Conservation (phyloP, 768 basidiomycete species). For the Rhizopogon salebrosus region DNA sequence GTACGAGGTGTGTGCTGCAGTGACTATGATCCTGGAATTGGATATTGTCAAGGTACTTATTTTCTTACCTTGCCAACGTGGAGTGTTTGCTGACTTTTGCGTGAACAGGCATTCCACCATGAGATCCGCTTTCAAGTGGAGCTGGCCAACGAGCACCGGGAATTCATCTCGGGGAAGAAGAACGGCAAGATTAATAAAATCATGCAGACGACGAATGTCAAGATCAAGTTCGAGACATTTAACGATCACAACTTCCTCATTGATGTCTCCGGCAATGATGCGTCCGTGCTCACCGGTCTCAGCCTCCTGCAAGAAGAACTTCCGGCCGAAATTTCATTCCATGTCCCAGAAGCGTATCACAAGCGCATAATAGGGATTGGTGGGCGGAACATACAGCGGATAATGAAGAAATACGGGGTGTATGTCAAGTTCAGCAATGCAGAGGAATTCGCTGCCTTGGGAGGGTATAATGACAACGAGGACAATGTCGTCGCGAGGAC, state of each 20-base stretch:
- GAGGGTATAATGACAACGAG: conserved; percentile 95
- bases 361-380: conserved; percentile 99
- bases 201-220: conserved; percentile 95
- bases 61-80: background rate
- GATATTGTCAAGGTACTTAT: conserved; percentile 80
- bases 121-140: conserved; percentile 99
- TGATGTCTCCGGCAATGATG: conserved; percentile 82
- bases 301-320: conserved; percentile 92
- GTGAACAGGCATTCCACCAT: conserved; percentile 78
- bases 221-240: conserved; percentile 98
- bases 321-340: conserved; percentile 98
- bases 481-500: conserved; percentile 99
- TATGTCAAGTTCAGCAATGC: conserved; percentile 99
- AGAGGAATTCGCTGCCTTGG: conserved; percentile 91
- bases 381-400: conserved; percentile 95
- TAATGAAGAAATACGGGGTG: conserved; percentile 99
- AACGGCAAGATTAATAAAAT: conserved; percentile 99
- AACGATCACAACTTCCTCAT: conserved; percentile 95
- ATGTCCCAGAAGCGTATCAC: conserved; percentile 96
- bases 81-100: conserved; percentile 1
- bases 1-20: conserved; percentile 81
- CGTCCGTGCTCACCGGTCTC: conserved; percentile 81
- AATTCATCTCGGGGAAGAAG: conserved; percentile 99
- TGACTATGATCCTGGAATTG: conserved; percentile 82
- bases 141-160: conserved; percentile 93